Percentiles rank a stretch among this genome's conserved stretches.
Evolutionary conservation across 306 rosid species (phyloP).

Genomic region (Alnus glutinosa): DNA sequence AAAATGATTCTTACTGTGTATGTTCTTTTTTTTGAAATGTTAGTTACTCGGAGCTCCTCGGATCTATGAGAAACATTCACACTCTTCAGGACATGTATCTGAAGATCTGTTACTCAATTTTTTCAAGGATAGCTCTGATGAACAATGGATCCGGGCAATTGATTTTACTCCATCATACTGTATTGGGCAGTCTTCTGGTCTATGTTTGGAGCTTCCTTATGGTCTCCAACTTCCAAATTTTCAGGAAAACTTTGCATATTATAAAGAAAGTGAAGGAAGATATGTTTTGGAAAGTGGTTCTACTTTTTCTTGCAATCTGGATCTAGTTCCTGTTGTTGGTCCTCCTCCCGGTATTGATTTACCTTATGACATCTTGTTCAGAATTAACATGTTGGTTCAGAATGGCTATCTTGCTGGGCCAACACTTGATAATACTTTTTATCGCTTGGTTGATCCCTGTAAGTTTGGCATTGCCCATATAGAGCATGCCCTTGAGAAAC

Average conservation of each 20-base stretch:
- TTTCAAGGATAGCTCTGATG: conserved; percentile 43
- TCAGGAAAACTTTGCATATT: conserved; percentile 56
- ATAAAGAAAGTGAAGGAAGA: conserved; percentile 40
- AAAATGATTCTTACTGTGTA: conserved; percentile 3
- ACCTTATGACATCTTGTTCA: conserved; percentile 65
- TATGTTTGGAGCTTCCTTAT: conserved; percentile 67
- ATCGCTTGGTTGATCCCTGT: conserved; percentile 58
- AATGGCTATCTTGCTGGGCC: conserved; percentile 69
- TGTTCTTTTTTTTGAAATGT: conserved; percentile 16
- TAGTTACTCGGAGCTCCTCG: conserved; percentile 79
- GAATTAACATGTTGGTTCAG: conserved; percentile 68
- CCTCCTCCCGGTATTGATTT: conserved; percentile 53
- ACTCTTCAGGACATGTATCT: conserved; percentile 23
- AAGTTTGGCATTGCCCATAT: conserved; percentile 29
- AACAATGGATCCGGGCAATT: conserved; percentile 62
- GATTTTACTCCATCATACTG: conserved; percentile 61
- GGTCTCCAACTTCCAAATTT: conserved; percentile 51
- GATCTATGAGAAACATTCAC: conserved; percentile 42
- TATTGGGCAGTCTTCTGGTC: conserved; percentile 71
- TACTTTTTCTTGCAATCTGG: conserved; percentile 41
- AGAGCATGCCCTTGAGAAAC: conserved; percentile 62
- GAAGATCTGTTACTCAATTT: conserved; percentile 43
- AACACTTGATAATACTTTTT: conserved; percentile 50
- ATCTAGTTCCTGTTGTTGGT: conserved; percentile 62
- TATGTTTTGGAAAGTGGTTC: conserved; percentile 43